A percentile compares a stretch with the other conserved stretches of the same genome.
These are phyloP conservation scores for Sporisorium reilianum DNA, from an alignment of 1,284 basidiomycete species.

Conservation along the genomic window DNA sequence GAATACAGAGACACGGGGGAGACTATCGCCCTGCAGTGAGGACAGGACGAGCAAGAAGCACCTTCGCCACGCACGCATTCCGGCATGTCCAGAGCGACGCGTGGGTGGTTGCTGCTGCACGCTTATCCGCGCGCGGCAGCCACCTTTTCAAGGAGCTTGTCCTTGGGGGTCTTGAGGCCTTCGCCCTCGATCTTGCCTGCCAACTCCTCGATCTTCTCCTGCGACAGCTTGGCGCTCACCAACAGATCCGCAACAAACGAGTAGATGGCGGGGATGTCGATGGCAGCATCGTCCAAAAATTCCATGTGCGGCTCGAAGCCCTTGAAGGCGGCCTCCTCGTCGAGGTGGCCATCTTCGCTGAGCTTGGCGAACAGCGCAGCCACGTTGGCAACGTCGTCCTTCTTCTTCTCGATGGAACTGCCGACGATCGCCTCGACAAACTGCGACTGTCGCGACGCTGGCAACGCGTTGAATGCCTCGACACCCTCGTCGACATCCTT, in stretches of 20 bases:
- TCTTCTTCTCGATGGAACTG: constrained; percentile 83
- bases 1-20: constrained; percentile 26
- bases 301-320: constrained; percentile 78
- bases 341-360: constrained; percentile 48
- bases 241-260: constrained; percentile 76
- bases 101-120: constrained; percentile 28
- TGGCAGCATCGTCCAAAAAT: constrained; percentile 84
- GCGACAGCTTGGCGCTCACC: constrained; percentile 50
- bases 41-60: constrained; percentile 8
- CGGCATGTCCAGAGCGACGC: constrained; percentile 22
- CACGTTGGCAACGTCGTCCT: constrained; percentile 78
- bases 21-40: constrained; percentile 20
- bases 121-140: constrained; percentile 45
- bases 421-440: constrained; percentile 82
- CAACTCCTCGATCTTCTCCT: constrained; percentile 63
- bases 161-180: constrained; percentile 65
- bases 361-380: constrained; percentile 64
- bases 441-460: constrained; percentile 75
- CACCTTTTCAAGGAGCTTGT: constrained; percentile 67
- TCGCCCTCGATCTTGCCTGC: constrained; percentile 65
- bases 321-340: constrained; percentile 75
- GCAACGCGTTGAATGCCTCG: constrained; percentile 74
- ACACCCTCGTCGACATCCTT: constrained; percentile 87
- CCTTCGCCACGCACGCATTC: constrained; percentile 16
- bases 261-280: constrained; percentile 89